Evolutionary conservation across 2,329 filamentous ascomycete species (phyloP).

Genomic region (Ceratocystis ficicola): DNA sequence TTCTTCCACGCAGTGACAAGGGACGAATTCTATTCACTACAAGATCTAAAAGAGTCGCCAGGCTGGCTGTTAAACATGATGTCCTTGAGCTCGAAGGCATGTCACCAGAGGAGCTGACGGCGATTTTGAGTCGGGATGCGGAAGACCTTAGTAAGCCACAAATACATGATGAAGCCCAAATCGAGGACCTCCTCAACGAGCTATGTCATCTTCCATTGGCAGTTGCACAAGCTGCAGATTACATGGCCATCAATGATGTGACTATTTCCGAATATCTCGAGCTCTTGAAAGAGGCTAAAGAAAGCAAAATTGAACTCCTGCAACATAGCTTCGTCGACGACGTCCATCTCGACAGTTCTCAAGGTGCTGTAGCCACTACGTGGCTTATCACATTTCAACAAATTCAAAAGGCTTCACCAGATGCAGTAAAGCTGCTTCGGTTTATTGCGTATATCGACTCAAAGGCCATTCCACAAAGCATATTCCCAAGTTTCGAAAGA

Average conservation of each 20-base stretch:
- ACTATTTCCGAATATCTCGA: not conserved
- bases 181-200: not conserved
- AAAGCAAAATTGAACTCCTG: not conserved
- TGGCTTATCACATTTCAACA: not conserved
- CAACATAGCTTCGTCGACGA: not conserved
- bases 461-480: not conserved
- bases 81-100: not conserved
- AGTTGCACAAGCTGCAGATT: constrained; percentile 23
- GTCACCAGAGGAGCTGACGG: not conserved
- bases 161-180: not conserved
- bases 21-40: no score
- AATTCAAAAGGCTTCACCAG: not conserved
- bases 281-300: not conserved
- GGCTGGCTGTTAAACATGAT: not conserved
- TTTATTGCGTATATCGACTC: not conserved
- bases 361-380: not conserved
- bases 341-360: not conserved
- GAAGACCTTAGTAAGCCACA: not conserved
- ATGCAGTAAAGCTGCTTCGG: not conserved
- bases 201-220: constrained; percentile 23
- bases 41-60: not conserved
- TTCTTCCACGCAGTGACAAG: not conserved
- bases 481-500: not conserved
- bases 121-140: not conserved
- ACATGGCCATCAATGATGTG: constrained; percentile 17